phyloP scores from a whole-genome alignment of 139 green algal genomes.

The Coelastrella sp. region DNA sequence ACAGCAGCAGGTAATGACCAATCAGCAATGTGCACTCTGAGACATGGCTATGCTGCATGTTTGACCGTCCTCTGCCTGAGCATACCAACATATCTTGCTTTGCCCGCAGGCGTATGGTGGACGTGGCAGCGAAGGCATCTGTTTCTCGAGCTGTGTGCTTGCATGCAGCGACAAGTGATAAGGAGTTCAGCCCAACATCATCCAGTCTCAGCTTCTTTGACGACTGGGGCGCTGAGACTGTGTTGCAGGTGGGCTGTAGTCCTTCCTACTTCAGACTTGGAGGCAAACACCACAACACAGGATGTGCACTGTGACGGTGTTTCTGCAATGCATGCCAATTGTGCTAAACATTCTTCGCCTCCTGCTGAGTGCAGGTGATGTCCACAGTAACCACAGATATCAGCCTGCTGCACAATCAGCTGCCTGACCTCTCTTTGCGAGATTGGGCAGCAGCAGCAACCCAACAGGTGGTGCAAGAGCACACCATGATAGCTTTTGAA shows the following conservation, averaged over 20 bases:
- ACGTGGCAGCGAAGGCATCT: conserved; percentile 48
- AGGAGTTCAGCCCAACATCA: conserved; percentile 10
- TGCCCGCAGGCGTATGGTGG: conserved; percentile 54
- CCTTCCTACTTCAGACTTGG: not conserved
- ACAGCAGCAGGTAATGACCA: no score
- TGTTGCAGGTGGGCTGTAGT: conserved; percentile 62
- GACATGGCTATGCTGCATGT: not conserved
- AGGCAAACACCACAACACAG: not conserved
- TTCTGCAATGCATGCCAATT: not conserved
- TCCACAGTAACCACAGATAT: conserved; percentile 73
- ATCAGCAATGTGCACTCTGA: not conserved
- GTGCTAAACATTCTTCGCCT: no score
- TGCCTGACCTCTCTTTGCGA: conserved; percentile 75
- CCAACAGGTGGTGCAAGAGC: conserved; percentile 63
- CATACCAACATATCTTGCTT: no score
- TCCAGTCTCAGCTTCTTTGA: conserved; percentile 37
- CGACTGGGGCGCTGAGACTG: conserved; percentile 73
- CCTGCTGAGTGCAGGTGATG: no score
- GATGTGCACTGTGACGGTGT: not conserved
- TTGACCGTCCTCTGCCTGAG: no score
- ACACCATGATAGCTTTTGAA: conserved; percentile 72
- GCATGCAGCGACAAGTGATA: conserved; percentile 8
- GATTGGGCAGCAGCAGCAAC: conserved; percentile 62
- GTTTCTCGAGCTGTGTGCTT: conserved; percentile 57
- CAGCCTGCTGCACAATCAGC: conserved; percentile 64